These are phyloP conservation scores for Stagonosporopsis rhizophila DNA, from an alignment of 2,329 filamentous ascomycete species.

Conservation along the genomic window DNA sequence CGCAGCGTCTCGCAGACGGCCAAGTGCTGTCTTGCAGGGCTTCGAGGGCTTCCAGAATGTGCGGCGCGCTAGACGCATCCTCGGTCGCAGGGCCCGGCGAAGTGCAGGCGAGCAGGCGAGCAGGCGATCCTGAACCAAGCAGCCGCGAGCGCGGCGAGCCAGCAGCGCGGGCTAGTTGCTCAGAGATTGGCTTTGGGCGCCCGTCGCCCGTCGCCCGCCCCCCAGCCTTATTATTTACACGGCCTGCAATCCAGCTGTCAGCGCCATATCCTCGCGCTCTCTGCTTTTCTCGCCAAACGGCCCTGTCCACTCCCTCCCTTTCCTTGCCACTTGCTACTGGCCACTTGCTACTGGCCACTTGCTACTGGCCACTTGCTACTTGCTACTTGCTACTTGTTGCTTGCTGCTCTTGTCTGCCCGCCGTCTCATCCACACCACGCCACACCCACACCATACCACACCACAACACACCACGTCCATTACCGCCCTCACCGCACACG, in stretches of 20 bases:
- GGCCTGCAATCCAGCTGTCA: neutral
- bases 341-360: too few species aligned
- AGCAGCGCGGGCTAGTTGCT: neutral
- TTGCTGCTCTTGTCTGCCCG: neutral
- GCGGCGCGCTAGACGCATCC: neutral
- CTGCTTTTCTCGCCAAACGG: slow-evolving; percentile 17
- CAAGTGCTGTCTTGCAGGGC: too few species aligned
- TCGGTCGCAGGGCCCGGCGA: neutral
- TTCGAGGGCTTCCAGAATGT: neutral
- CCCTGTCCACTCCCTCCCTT: slow-evolving; percentile 11
- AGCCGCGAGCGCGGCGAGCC: too few species aligned
- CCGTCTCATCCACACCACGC: neutral
- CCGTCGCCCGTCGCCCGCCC: neutral
- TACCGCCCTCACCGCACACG: neutral
- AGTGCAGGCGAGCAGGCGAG: too few species aligned
- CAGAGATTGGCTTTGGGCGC: slow-evolving; percentile 9
- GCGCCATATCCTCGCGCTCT: slow-evolving; percentile 16
- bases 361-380: too few species aligned
- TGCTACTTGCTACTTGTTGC: too few species aligned
- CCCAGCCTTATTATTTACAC: slow-evolving; percentile 7
- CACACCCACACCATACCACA: neutral
- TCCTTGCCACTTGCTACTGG: neutral
- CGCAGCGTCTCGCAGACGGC: too few species aligned
- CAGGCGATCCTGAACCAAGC: too few species aligned
- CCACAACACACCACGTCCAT: too few species aligned